Percentiles rank a stretch among this genome's conserved stretches.
These are phyloP conservation scores for Vigna hirtella DNA, from an alignment of 306 rosid species.

Conservation along the genomic window DNA sequence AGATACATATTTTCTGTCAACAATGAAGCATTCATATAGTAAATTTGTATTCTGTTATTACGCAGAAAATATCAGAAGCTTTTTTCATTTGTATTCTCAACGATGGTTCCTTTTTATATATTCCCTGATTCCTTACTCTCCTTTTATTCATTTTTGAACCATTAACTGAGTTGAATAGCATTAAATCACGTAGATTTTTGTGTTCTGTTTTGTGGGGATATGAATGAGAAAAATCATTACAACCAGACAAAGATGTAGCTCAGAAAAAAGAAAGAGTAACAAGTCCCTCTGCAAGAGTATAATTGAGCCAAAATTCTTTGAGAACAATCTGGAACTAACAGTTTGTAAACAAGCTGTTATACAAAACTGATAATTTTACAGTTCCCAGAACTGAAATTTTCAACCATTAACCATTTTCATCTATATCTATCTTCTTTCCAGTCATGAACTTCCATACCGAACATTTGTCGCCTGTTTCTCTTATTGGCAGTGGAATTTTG, in stretches of 20 bases:
- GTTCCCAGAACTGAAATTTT: neutral
- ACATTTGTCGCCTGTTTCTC: neutral
- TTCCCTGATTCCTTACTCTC: neutral
- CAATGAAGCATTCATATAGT: slow-evolving; percentile 1
- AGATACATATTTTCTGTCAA: neutral
- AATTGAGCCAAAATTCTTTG: neutral
- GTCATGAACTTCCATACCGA: slow-evolving; percentile 6
- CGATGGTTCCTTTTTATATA: neutral
- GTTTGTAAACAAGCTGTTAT: neutral
- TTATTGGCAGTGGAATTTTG: neutral
- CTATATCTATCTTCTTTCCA: neutral
- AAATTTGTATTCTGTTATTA: neutral
- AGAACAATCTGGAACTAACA: neutral
- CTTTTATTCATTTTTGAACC: neutral
- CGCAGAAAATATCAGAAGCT: no score
- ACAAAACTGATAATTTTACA: slow-evolving; percentile 15
- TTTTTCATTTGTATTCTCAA: no score
- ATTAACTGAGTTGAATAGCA: slow-evolving; percentile 8
- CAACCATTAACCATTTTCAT: neutral
- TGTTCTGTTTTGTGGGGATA: slow-evolving; percentile 5
- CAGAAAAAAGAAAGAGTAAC: slow-evolving; percentile 33
- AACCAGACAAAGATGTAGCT: slow-evolving; percentile 25
- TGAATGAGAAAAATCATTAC: slow-evolving; percentile 27
- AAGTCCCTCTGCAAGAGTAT: neutral
- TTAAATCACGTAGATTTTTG: slow-evolving; percentile 18